Conservation (phyloP, 192 early-diverging fungal species). For the Coemansia sp. region DNA sequence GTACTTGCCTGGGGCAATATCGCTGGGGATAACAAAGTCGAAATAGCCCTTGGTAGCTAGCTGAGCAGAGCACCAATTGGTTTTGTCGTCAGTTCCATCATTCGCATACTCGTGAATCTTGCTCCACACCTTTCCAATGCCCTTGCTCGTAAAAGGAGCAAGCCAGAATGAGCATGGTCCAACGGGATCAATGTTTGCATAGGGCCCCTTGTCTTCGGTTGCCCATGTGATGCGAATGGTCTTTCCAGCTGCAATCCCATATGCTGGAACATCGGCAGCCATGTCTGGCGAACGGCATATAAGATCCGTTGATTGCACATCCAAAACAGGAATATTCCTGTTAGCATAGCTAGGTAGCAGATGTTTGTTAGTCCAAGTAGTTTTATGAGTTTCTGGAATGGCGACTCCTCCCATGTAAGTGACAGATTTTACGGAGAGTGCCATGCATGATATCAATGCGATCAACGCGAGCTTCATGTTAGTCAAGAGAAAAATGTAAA, state of each 20-base stretch:
- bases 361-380: background rate
- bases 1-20: background rate
- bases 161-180: constrained; percentile 4
- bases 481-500: background rate
- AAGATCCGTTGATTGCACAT: background rate
- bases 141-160: background rate
- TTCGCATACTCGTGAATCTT: background rate
- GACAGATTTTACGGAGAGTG: background rate
- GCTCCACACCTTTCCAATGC: background rate
- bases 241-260: background rate
- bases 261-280: background rate
- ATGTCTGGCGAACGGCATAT: background rate
- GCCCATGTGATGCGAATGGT: background rate
- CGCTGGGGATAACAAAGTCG: background rate
- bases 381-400: background rate
- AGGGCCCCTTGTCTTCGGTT: background rate
- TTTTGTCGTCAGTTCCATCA: background rate
- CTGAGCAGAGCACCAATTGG: background rate
- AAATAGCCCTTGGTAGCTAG: background rate
- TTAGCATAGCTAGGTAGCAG: background rate
- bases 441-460: background rate
- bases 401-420: background rate
- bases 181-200: background rate
- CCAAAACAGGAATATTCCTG: background rate
- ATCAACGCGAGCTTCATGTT: constrained; percentile 3